Conservation (phyloP, 805 yeast species). For the Myxozyma melibiosi region DNA sequence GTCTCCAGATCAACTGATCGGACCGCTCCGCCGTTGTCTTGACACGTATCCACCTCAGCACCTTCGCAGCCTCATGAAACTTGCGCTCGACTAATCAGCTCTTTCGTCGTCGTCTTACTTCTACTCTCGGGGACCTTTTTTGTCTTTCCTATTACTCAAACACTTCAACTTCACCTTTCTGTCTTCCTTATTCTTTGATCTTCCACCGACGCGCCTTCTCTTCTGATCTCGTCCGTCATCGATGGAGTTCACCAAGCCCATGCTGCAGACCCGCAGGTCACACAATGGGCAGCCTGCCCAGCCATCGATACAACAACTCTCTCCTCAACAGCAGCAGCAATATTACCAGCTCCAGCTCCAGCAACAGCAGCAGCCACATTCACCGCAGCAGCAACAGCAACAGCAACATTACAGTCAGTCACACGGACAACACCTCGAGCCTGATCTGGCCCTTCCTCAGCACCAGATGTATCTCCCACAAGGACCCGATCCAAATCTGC, state of each 20-base stretch:
- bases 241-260: conserved; percentile 20
- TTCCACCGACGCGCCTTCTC: neutral
- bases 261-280: conserved; percentile 16
- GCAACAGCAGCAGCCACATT: neutral
- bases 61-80: no score
- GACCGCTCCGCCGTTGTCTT: no score
- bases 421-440: neutral
- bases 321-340: conserved; percentile 13
- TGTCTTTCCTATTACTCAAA: no score
- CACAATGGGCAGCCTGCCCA: conserved; percentile 6
- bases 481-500: neutral
- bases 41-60: no score
- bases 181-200: neutral
- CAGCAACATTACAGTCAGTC: conserved; percentile 2
- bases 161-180: no score
- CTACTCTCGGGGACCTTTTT: no score
- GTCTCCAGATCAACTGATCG: no score
- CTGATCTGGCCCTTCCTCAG: conserved; percentile 10
- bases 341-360: neutral
- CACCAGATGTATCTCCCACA: conserved; percentile 11
- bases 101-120: no score
- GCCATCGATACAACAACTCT: neutral
- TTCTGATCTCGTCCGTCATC: neutral
- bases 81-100: no score
- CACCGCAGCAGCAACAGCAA: conserved; percentile 2